Percentiles rank a stretch among this genome's conserved stretches.
Evolutionary conservation across 139 green algal genomes (phyloP).

Genomic region (Pleodorina starrii): DNA sequence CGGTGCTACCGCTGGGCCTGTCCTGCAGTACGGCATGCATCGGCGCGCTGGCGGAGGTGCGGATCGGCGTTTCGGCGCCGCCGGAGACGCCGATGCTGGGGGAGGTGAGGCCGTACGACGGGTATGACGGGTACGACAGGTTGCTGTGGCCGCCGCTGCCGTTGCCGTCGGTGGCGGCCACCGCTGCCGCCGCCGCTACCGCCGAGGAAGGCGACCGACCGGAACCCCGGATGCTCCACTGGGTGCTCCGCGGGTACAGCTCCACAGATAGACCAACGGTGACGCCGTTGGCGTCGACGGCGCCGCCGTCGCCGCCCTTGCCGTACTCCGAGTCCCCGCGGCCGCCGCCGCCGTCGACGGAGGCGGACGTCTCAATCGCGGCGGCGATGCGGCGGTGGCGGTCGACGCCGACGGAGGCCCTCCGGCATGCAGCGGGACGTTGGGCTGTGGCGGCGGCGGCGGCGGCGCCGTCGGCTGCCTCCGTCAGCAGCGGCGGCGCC

Average conservation of each 20-base stretch:
- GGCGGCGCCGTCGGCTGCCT: not conserved
- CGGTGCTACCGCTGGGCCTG: not conserved
- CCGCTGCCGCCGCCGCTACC: not conserved
- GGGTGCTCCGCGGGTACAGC: not conserved
- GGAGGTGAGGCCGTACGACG: no score
- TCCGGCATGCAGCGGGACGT: not conserved
- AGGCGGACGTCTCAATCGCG: not conserved
- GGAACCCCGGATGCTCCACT: not conserved
- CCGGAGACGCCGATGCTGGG: no score
- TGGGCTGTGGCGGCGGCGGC: not conserved
- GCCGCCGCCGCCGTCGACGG: not conserved
- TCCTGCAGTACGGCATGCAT: not conserved
- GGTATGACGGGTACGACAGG: no score
- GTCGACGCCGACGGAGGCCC: not conserved
- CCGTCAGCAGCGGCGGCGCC: not conserved
- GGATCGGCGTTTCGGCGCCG: not conserved
- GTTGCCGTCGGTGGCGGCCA: not conserved
- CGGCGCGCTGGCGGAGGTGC: not conserved
- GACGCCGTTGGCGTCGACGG: not conserved
- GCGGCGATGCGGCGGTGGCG: not conserved
- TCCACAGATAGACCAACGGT: not conserved
- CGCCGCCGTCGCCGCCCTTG: not conserved
- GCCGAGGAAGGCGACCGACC: not conserved
- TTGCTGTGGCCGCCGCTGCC: not conserved
- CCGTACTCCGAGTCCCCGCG: not conserved